Base-by-base conservation (phyloP, 106 monocot genomes). In the Chionographis japonica region DNA sequence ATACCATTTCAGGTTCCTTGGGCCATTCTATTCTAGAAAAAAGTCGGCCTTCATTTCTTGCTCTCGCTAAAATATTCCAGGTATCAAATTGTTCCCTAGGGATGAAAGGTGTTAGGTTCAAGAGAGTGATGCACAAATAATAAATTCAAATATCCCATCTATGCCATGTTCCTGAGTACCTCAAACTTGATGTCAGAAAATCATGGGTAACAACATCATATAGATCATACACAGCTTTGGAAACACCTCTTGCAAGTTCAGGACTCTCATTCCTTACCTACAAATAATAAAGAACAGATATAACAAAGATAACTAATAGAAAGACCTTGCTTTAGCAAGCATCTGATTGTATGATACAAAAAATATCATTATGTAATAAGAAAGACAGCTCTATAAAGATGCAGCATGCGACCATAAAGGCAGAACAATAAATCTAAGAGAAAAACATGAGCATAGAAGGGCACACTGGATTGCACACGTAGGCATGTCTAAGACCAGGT, bases 11-110 rank as follows among this genome's bases (percentile, higher is more conserved):
- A 54, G 81, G 77, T 51, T 93, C 85, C 19, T 70, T 85, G 2
- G 98, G 98, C 98, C 98, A 98, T 19, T 73, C 40, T 72, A 98
- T 93, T 56, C 65, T 85, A 55, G 82, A 83, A 67, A 98, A 98
- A 13, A 98, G 85, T 7, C 93, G 85, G 11, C 93, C 87, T 65
- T 87, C 90, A 62, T 87, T 80, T 78, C 87, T 82, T 57, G 98
- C 92, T 66, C 79, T 85, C 39, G 83, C 83, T 66, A 98, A 73
- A 74, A 93, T 84, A 61, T 92, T 79, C 92, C 92, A 93, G 16
- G 87, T 85, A 85, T 87, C 98, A 74, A 93, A 87, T 75, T 90
- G 83, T 60, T 98, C 98, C 66, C 98, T 98, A 62, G 11, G 50
- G 42, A 70, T n/a, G 10, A 52, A 59, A 73, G 15, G 3, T 37